Conservation (phyloP, 129 eudicot species). For the Artemisia annua region DNA sequence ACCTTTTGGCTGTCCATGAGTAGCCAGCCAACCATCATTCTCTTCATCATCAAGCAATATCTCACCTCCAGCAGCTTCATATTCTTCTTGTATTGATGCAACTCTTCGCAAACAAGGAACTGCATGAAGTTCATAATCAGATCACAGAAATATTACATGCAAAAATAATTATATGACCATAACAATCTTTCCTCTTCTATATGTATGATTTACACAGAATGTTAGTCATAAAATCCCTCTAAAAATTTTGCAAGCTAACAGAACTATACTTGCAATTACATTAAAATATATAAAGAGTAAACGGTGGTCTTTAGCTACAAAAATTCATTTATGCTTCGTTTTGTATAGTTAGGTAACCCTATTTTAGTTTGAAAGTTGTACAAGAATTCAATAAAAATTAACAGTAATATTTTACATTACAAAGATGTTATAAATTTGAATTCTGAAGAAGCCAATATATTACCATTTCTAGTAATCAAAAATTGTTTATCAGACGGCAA, state of each 20-base stretch:
- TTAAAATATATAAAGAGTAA: too few species aligned
- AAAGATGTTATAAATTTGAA: slow-evolving; percentile 13
- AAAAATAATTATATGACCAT: not conserved
- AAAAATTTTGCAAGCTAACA: slow-evolving; percentile 16
- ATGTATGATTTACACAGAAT: too few species aligned
- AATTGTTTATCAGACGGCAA: slow-evolving; percentile 86
- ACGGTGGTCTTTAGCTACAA: not conserved
- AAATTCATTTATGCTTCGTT: slow-evolving; percentile 5
- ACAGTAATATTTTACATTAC: not conserved
- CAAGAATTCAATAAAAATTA: not conserved
- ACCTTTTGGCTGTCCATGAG: slow-evolving; percentile 98
- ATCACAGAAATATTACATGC: not conserved
- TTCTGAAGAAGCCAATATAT: slow-evolving; percentile 1
- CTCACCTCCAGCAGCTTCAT: slow-evolving; percentile 98
- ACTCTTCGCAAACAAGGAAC: slow-evolving; percentile 96
- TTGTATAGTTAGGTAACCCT: not conserved
- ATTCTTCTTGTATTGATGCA: slow-evolving; percentile 90
- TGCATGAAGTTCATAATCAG: slow-evolving; percentile 26
- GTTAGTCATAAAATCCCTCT: slow-evolving; percentile 3
- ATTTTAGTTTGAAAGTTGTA: not conserved
- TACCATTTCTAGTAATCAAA: slow-evolving; percentile 89
- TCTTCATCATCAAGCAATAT: slow-evolving; percentile 83
- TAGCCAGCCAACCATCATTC: slow-evolving; percentile 97
- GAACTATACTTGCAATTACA: not conserved
- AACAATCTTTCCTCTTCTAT: not conserved